A percentile compares a stretch with the other conserved stretches of the same genome.
Conservation (phyloP, 1,284 basidiomycete genomes). For the Irpex sp. region DNA sequence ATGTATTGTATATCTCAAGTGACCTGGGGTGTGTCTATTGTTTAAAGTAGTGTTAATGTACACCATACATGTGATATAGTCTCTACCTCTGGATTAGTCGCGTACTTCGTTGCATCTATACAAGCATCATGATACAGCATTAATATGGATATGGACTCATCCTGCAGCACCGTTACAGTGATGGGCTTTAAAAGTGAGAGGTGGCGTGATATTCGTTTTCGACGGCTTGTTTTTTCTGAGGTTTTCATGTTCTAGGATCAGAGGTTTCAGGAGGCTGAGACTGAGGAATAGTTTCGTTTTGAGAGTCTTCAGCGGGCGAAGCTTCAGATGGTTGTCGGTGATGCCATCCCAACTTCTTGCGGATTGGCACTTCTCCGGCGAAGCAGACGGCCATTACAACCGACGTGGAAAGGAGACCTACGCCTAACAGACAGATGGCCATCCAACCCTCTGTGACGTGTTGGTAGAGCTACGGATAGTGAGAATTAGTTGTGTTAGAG, state of each 20-base stretch:
- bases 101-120: neutral
- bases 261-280: neutral
- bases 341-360: neutral
- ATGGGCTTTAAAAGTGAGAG: too few relatives aligned
- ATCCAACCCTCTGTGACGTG: conserved; percentile 50
- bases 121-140: neutral
- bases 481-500: neutral
- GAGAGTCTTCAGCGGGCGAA: neutral
- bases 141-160: neutral
- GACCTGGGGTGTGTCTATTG: neutral
- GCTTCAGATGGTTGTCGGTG: neutral
- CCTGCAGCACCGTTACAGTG: neutral
- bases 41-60: neutral
- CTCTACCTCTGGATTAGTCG: neutral
- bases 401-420: conserved; percentile 36
- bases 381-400: conserved; percentile 37
- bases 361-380: conserved; percentile 44
- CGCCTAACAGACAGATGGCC: conserved; percentile 42
- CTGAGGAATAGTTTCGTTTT: neutral
- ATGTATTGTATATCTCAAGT: conserved; percentile 5
- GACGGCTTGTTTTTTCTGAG: neutral
- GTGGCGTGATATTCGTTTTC: neutral
- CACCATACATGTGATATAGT: neutral
- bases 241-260: neutral
- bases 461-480: conserved; percentile 46